Conservation (phyloP, 2,329 filamentous ascomycete genomes). For the Ceratocystis harringtonii region DNA sequence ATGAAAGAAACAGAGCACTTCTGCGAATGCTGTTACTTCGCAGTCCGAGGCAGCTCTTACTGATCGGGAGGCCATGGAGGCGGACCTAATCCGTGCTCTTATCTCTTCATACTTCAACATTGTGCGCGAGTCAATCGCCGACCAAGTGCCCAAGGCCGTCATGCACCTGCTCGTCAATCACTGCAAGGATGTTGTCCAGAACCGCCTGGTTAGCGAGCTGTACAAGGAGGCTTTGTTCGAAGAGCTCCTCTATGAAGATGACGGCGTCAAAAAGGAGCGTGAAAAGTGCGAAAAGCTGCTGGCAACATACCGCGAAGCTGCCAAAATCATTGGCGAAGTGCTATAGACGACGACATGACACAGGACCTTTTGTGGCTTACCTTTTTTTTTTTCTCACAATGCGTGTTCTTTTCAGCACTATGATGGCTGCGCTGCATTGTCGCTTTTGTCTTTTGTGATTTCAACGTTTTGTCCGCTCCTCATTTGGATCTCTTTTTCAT, state of each 20-base stretch:
- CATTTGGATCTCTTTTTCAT: neutral
- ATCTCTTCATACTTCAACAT: constrained; percentile 99
- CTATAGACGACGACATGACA: constrained; percentile 36
- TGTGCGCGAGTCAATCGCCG: constrained; percentile 93
- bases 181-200: constrained; percentile 95
- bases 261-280: constrained; percentile 89
- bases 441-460: constrained; percentile 2
- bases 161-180: constrained; percentile 99
- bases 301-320: constrained; percentile 89
- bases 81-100: constrained; percentile 86
- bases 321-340: constrained; percentile 96
- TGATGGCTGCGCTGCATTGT: neutral
- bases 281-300: constrained; percentile 97
- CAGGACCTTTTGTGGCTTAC: neutral
- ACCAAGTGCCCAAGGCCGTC: constrained; percentile 95
- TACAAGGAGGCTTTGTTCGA: constrained; percentile 87
- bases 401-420: neutral
- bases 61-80: constrained; percentile 92
- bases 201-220: constrained; percentile 83
- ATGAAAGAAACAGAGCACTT: constrained; percentile 8
- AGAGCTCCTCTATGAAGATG: constrained; percentile 92
- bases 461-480: neutral
- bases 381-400: neutral
- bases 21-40: constrained; percentile 5
- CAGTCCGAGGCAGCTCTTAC: constrained; percentile 64